phyloP scores from a whole-genome alignment of 257 asterid species.

The Echium plantagineum region DNA sequence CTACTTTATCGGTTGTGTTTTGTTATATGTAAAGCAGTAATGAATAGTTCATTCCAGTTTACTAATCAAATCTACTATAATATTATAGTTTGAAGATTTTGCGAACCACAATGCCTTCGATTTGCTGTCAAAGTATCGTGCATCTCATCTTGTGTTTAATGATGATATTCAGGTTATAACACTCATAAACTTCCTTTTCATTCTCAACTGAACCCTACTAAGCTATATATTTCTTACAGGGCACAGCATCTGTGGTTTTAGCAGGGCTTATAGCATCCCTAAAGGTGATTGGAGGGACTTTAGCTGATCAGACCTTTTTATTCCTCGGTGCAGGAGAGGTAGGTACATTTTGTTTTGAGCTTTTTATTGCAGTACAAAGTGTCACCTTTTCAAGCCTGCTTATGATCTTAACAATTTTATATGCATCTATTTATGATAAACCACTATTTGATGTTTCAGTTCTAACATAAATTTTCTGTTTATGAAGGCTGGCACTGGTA shows the following conservation, averaged over 20 bases:
- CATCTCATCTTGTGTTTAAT: slow-evolving; percentile 81
- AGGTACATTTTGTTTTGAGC: background rate
- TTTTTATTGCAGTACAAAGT: background rate
- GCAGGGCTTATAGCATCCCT: slow-evolving; percentile 72
- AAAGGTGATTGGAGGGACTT: slow-evolving; percentile 53
- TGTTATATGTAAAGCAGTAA: background rate
- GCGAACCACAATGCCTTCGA: slow-evolving; percentile 89
- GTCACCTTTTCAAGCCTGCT: background rate
- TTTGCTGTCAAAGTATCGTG: slow-evolving; percentile 66
- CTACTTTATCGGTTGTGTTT: background rate
- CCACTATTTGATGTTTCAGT: slow-evolving; percentile 1
- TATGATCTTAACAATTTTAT: too few relatives aligned
- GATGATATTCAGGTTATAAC: slow-evolving; percentile 75
- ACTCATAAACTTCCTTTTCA: background rate
- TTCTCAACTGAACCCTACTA: slow-evolving; percentile 3
- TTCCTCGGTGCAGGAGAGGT: slow-evolving; percentile 99
- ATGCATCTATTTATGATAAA: background rate
- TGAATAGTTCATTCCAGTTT: background rate
- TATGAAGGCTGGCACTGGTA: slow-evolving; percentile 90
- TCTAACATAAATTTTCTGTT: slow-evolving; percentile 17
- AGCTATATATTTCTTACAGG: slow-evolving; percentile 31
- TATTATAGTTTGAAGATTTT: slow-evolving; percentile 77
- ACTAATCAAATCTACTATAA: slow-evolving; percentile 3
- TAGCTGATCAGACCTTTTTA: slow-evolving; percentile 79
- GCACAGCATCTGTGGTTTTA: slow-evolving; percentile 87